A percentile compares a stretch with the other conserved stretches of the same genome.
Conservation (phyloP, 345 rosid genomes). For the Arabidopsis suecica region DNA sequence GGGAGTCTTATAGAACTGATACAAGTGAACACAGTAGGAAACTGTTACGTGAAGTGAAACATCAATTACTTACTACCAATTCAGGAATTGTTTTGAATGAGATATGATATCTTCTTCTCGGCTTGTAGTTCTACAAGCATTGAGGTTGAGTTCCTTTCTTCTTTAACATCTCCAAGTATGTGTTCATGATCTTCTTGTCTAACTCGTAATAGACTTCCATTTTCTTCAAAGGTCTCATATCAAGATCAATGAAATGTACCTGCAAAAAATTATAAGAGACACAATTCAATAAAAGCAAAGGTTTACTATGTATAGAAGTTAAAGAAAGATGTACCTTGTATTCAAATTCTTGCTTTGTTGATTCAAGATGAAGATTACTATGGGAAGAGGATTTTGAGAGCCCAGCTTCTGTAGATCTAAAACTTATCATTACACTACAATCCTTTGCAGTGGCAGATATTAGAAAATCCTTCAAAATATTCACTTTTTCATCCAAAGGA, state of each 20-base stretch:
- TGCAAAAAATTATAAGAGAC: constrained; percentile 28
- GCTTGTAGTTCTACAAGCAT: constrained; percentile 27
- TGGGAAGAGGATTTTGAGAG: constrained; percentile 53
- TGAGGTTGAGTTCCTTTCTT: constrained; percentile 31
- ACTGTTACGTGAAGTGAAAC: not conserved
- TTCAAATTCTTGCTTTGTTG: constrained; percentile 75
- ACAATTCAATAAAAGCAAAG: not conserved
- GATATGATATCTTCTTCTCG: constrained; percentile 25
- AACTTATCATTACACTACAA: constrained; percentile 81
- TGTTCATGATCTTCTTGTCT: constrained; percentile 64
- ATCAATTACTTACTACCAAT: constrained; percentile 6
- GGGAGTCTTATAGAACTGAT: not conserved
- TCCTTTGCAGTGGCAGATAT: constrained; percentile 90
- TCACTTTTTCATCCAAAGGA: constrained; percentile 67
- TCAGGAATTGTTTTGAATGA: not conserved
- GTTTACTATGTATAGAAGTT: no score
- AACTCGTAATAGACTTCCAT: constrained; percentile 64
- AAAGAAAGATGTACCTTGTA: constrained; percentile 60
- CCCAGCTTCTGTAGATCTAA: constrained; percentile 58
- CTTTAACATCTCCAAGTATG: constrained; percentile 51
- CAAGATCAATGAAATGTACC: constrained; percentile 86
- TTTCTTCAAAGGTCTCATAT: constrained; percentile 80
- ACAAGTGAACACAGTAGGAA: constrained; percentile 8
- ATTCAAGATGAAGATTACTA: constrained; percentile 52
- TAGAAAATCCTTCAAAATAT: constrained; percentile 71